A percentile compares a stretch with the other conserved stretches of the same genome.
These are phyloP conservation scores for Globisporangium viniferum DNA, from an alignment of 352 stramenopile species.

Conservation along the genomic window DNA sequence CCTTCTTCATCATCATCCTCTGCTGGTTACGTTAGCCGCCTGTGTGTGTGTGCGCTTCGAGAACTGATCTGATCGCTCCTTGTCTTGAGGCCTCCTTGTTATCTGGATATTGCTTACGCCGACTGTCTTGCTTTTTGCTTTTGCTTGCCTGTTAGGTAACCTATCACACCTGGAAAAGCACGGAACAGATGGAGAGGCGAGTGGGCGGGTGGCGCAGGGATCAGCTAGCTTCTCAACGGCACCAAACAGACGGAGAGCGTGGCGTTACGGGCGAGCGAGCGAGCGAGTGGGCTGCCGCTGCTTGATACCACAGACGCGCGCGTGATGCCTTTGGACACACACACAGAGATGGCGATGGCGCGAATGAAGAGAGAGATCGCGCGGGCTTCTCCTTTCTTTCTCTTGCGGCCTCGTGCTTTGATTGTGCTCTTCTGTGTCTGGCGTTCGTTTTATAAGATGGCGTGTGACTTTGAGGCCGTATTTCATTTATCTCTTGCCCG, in stretches of 20 bases:
- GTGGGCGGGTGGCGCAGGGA: neutral
- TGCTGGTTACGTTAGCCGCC: neutral
- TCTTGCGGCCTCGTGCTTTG: too few relatives aligned
- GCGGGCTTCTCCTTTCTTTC: too few relatives aligned
- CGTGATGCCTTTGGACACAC: too few relatives aligned
- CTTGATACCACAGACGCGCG: neutral
- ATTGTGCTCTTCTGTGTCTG: too few relatives aligned
- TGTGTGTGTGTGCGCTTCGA: neutral
- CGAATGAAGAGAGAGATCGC: too few relatives aligned
- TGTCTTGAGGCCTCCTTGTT: neutral
- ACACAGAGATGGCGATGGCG: too few relatives aligned
- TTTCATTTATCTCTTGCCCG: too few relatives aligned
- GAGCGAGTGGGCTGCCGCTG: neutral
- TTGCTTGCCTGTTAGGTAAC: conserved; percentile 2
- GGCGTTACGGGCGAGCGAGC: neutral
- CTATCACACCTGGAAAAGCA: neutral
- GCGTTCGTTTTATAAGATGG: too few relatives aligned
- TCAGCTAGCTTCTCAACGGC: conserved; percentile 1
- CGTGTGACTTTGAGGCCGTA: too few relatives aligned
- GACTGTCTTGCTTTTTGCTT: too few relatives aligned
- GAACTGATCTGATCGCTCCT: neutral
- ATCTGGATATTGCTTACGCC: neutral
- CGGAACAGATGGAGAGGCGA: neutral
- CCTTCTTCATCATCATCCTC: neutral
- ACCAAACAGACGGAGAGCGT: neutral